Percentiles rank a stretch among this genome's conserved stretches.
phyloP scores from a whole-genome alignment of 257 asterid species.

The Cordia subcordata region DNA sequence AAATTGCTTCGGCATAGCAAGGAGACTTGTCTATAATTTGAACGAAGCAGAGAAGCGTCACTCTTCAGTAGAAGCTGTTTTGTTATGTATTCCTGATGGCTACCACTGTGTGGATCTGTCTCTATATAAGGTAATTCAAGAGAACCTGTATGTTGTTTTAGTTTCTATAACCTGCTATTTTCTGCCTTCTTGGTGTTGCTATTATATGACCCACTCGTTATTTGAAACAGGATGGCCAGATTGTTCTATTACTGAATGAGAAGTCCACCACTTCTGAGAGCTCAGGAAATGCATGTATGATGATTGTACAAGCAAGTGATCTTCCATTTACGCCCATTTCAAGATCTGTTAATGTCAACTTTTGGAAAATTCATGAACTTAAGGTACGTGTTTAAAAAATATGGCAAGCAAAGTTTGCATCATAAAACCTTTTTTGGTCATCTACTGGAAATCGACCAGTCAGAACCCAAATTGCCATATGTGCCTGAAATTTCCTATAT shows the following conservation, averaged over 20 bases:
- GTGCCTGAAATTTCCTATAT: background rate
- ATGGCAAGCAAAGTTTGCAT: background rate
- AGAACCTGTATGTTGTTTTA: conserved; percentile 5
- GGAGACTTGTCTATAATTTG: conserved; percentile 51
- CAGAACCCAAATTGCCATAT: too few species aligned
- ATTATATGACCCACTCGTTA: conserved; percentile 9
- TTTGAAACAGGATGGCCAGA: conserved; percentile 71
- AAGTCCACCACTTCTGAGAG: conserved; percentile 50
- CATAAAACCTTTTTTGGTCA: too few species aligned
- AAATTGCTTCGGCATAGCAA: conserved; percentile 74
- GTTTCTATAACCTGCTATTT: conserved; percentile 20
- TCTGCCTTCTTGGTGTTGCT: conserved; percentile 20
- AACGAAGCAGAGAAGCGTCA: conserved; percentile 37
- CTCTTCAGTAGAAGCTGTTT: conserved; percentile 51
- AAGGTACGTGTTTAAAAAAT: conserved; percentile 33
- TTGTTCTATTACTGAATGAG: conserved; percentile 64
- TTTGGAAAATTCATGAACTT: conserved; percentile 63
- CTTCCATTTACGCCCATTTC: conserved; percentile 69
- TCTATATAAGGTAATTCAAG: conserved; percentile 58
- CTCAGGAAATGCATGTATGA: conserved; percentile 76
- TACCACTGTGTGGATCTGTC: conserved; percentile 76
- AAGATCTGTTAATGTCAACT: conserved; percentile 33
- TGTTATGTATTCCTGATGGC: conserved; percentile 73
- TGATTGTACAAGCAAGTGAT: conserved; percentile 59
- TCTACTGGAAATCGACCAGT: too few species aligned